A percentile compares a stretch with the other conserved stretches of the same genome.
These are phyloP conservation scores for Cryptococcus maquisensis DNA, from an alignment of 1,284 basidiomycete species.

Conservation along the genomic window DNA sequence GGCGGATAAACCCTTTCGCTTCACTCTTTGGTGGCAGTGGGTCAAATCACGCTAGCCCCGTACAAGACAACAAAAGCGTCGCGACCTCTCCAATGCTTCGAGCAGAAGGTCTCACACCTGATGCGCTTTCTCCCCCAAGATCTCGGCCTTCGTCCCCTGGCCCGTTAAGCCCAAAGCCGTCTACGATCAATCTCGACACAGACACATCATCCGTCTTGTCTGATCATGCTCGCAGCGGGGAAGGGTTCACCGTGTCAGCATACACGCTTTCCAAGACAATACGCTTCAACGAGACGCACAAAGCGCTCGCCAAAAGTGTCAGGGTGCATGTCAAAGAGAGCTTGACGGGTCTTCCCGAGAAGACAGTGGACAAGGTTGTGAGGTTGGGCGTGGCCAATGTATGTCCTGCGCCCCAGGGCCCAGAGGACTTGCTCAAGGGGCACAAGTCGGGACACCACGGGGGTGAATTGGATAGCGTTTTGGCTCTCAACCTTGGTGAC, in stretches of 20 bases:
- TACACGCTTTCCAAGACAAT: constrained; percentile 43
- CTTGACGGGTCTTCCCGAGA: constrained; percentile 55
- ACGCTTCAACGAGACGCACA: constrained; percentile 55
- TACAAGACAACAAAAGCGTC: constrained; percentile 22
- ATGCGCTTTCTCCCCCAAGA: constrained; percentile 57
- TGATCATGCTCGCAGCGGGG: constrained; percentile 25
- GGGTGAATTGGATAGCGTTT: constrained; percentile 14
- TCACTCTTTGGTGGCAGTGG: constrained; percentile 37
- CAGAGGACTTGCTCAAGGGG: constrained; percentile 26
- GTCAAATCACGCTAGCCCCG: constrained; percentile 6
- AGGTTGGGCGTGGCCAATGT: constrained; percentile 35
- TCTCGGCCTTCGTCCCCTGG: constrained; percentile 43
- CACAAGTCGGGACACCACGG: constrained; percentile 4
- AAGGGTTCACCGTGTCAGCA: constrained; percentile 42
- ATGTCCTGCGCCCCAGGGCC: constrained; percentile 13
- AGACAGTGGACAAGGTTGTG: constrained; percentile 62
- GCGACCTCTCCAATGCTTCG: constrained; percentile 24
- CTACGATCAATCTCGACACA: constrained; percentile 30
- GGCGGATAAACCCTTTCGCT: constrained; percentile 44
- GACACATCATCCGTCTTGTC: constrained; percentile 21
- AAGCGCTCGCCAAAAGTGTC: constrained; percentile 59
- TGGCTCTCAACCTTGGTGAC: constrained; percentile 28
- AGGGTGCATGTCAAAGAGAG: constrained; percentile 58
- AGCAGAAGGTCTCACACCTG: constrained; percentile 1
- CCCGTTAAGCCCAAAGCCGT: constrained; percentile 36